Base-by-base conservation (phyloP, 2,329 filamentous ascomycete genomes). In the Teratosphaeria nubilosa region DNA sequence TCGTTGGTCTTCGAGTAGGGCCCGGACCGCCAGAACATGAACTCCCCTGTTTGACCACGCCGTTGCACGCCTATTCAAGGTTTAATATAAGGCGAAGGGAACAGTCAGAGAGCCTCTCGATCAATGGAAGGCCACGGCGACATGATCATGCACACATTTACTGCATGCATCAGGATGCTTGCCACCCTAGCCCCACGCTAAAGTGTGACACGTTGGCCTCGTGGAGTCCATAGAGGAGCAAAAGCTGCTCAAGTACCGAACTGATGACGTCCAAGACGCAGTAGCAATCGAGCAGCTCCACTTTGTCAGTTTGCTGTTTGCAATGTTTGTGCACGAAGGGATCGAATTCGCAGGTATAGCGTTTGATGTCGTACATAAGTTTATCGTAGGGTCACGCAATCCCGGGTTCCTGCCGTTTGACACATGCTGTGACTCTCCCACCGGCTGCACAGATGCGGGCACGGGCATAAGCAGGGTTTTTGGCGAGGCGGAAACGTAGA, bases 381-480 rank as follows among this genome's bases (percentile, higher is more conserved):
- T 41, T 37, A 54, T 30, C 31, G 27, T 20, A 20, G 7, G 20
- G 14, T 54, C 27, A 54, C 27, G 41, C 50, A 31, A 25, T 52
- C 5, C 56, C 64, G 64, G 64, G 63, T 64, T 64, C 64, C 64
- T 65, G 60, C 62, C 48, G 58, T 57, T 60, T 62, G 61, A 64
- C 60, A 61, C 55, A 60, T 63, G 58, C 51, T 55, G 56, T 57
- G 37, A 58, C 58, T 52, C 58, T 16, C 11, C 16, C 20, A 48
- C 24, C 57, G 20, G 57, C 54, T 13, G 57, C 57, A 53, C 54
- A 56, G 32, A 48, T 20, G n/a, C 41, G 58, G 51, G 34, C 3
- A 55, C 37, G 24, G 54, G 34, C 45, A 25, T 37, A 37, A 13
- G 30, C 53, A 54, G 25, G 51, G 31, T 13, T 30, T 22, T 53